Conservation (phyloP, 2,329 filamentous ascomycete species). For the Aspergillus sergii region DNA sequence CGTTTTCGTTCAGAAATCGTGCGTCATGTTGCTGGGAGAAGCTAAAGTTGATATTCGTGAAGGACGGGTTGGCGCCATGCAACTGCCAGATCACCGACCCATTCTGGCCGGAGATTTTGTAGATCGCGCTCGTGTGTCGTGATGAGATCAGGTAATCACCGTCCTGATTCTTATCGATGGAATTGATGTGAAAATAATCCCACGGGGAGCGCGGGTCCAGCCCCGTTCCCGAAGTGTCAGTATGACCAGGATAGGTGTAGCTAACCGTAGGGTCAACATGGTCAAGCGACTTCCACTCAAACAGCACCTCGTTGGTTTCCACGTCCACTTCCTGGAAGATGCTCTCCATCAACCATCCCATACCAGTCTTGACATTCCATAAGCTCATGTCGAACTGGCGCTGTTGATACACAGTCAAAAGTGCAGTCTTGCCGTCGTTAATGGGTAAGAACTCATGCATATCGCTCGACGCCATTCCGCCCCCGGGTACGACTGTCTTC, state of each 20-base stretch:
- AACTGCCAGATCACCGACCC: conserved; percentile 44
- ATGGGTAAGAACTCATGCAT: conserved; percentile 57
- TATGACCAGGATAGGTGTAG: conserved; percentile 50
- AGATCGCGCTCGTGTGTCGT: conserved; percentile 43
- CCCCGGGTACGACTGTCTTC: conserved; percentile 47
- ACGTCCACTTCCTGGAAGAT: conserved; percentile 58
- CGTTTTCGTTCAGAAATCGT: conserved; percentile 41
- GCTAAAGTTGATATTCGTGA: conserved; percentile 42
- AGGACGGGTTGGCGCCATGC: conserved; percentile 40
- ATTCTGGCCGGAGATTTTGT: conserved; percentile 44
- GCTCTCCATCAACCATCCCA: conserved; percentile 56
- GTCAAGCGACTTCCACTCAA: conserved; percentile 55
- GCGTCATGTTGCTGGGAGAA: conserved; percentile 50
- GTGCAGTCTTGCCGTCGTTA: conserved; percentile 45
- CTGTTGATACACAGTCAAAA: conserved; percentile 47
- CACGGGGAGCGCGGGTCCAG: conserved; percentile 48
- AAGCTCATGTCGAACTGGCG: conserved; percentile 51
- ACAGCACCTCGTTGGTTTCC: conserved; percentile 50
- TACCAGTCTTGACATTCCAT: conserved; percentile 45
- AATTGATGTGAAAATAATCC: conserved; percentile 51
- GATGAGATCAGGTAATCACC: conserved; percentile 48
- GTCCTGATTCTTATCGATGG: conserved; percentile 43
- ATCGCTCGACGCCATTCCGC: conserved; percentile 48
- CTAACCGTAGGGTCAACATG: conserved; percentile 52
- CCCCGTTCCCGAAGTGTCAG: conserved; percentile 52